Evolutionary conservation across 148 eudicot species (phyloP).

Genomic region (Nyssa sinensis): DNA sequence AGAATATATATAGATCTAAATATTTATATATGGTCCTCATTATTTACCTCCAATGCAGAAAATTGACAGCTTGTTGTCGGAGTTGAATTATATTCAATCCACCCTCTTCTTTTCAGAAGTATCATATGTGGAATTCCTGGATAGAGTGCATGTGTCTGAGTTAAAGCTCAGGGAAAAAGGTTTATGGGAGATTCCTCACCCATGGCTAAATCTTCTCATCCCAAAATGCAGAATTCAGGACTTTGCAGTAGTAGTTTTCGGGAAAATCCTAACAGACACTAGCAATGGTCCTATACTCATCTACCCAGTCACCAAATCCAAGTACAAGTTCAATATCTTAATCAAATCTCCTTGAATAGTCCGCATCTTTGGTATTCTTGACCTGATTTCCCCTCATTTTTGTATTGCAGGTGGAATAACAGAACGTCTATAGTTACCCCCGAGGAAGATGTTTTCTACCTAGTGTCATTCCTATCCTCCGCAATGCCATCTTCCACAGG

Average conservation of each 20-base stretch:
- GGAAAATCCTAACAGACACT: slow-evolving; percentile 65
- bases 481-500: slow-evolving; percentile 56
- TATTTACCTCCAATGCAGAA: slow-evolving; percentile 47
- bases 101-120: slow-evolving; percentile 67
- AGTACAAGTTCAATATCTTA: slow-evolving; percentile 35
- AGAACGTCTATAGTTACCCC: slow-evolving; percentile 81
- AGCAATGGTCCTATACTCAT: slow-evolving; percentile 84
- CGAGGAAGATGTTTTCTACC: slow-evolving; percentile 71
- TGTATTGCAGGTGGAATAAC: slow-evolving; percentile 61
- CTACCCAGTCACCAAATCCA: slow-evolving; percentile 83
- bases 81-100: slow-evolving; percentile 48
- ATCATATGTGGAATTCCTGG: slow-evolving; percentile 71
- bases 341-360: not conserved
- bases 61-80: slow-evolving; percentile 40
- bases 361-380: not conserved
- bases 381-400: not conserved
- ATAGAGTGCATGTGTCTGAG: slow-evolving; percentile 81
- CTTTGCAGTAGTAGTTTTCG: slow-evolving; percentile 71
- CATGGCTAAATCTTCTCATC: slow-evolving; percentile 90
- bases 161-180: slow-evolving; percentile 68
- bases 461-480: slow-evolving; percentile 60
- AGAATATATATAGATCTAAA: not conserved
- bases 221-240: slow-evolving; percentile 64
- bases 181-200: slow-evolving; percentile 89
- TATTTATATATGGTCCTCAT: no score